Evolutionary conservation across 208 protist genomes (phyloP).

Genomic region (Acanthamoeba healyi): DNA sequence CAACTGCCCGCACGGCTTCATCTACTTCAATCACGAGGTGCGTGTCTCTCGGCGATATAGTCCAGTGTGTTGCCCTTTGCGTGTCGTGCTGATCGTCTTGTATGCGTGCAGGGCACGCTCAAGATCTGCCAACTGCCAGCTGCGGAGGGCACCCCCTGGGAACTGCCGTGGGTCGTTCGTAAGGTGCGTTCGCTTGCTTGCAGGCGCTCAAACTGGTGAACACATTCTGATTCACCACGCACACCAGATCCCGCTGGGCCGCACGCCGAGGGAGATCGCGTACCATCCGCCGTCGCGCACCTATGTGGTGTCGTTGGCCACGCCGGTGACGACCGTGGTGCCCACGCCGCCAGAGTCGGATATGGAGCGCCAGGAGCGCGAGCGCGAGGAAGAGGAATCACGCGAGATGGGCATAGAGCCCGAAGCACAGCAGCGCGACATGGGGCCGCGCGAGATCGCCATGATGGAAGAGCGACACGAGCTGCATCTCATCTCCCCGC

Average conservation of each 20-base stretch:
- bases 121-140: conserved; percentile 72
- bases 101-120: conserved; percentile 16
- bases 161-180: conserved; percentile 11
- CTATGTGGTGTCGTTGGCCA: conserved; percentile 10
- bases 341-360: conserved; percentile 33
- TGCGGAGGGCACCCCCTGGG: background rate
- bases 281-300: conserved; percentile 53
- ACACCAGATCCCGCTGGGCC: background rate
- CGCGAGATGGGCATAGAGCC: conserved; percentile 15
- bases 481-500: conserved; percentile 59
- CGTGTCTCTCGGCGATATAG: no score
- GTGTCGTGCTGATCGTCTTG: background rate
- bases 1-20: conserved; percentile 68
- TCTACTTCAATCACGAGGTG: conserved; percentile 60
- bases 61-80: no score
- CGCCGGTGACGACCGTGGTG: background rate
- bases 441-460: conserved; percentile 12
- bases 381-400: conserved; percentile 52
- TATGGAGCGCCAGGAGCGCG: conserved; percentile 41
- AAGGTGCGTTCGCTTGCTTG: background rate
- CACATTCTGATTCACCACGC: no score
- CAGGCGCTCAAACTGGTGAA: no score
- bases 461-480: conserved; percentile 65
- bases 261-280: conserved; percentile 54
- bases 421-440: background rate